phyloP scores from a whole-genome alignment of 306 rosid species.

The Betula pendula region DNA sequence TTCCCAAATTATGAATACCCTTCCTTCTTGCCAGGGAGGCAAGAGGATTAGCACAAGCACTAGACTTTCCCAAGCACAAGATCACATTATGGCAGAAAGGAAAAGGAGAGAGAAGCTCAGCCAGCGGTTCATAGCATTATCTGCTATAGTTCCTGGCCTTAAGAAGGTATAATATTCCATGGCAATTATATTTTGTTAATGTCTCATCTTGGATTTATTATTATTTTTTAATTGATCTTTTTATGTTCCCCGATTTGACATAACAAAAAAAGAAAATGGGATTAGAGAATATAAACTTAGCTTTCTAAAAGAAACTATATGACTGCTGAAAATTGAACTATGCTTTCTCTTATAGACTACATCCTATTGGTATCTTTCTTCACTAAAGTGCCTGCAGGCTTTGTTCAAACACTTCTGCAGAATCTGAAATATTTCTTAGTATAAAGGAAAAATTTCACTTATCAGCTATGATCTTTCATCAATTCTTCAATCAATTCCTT shows the following conservation, averaged over 20 bases:
- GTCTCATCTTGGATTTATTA: neutral
- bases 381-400: neutral
- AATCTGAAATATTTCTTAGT: neutral
- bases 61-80: slow-evolving; percentile 63
- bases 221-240: neutral
- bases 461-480: too few relatives aligned
- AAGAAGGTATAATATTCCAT: slow-evolving; percentile 61
- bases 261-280: neutral
- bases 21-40: slow-evolving; percentile 43
- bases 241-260: neutral
- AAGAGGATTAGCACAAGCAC: slow-evolving; percentile 42
- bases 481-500: too few relatives aligned
- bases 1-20: slow-evolving; percentile 33
- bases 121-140: slow-evolving; percentile 80
- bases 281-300: neutral
- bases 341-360: neutral
- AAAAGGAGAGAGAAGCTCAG: slow-evolving; percentile 89
- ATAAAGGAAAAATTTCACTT: too few relatives aligned
- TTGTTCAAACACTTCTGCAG: neutral
- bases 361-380: neutral
- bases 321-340: neutral
- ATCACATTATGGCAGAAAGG: slow-evolving; percentile 85
- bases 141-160: slow-evolving; percentile 91
- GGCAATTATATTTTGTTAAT: neutral
- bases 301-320: neutral